Evolutionary conservation across 331 rosid genomes (phyloP).

Genomic region (Rhamnella rubrinervis): DNA sequence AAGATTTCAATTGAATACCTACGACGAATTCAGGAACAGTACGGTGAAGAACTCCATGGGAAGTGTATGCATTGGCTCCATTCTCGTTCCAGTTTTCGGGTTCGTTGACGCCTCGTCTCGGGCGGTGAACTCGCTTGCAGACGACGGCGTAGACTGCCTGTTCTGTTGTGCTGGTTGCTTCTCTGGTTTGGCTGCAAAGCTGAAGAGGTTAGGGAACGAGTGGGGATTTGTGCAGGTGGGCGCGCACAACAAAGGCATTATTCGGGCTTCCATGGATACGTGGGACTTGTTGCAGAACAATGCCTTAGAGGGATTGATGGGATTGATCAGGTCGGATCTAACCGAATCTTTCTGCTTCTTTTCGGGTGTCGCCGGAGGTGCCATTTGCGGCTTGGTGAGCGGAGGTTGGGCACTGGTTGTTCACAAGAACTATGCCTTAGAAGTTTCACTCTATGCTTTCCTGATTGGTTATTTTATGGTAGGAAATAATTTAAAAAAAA

Average conservation of each 20-base stretch:
- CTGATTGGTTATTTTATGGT: slow-evolving; percentile 83
- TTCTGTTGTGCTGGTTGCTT: slow-evolving; percentile 68
- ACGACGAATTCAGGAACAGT: slow-evolving; percentile 33
- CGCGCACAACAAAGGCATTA: slow-evolving; percentile 56
- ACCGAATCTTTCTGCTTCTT: slow-evolving; percentile 76
- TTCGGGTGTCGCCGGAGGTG: slow-evolving; percentile 59
- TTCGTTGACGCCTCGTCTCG: slow-evolving; percentile 54
- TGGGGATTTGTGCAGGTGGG: slow-evolving; percentile 88
- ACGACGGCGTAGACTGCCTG: slow-evolving; percentile 64
- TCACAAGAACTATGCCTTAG: slow-evolving; percentile 57
- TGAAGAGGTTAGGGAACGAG: slow-evolving; percentile 50
- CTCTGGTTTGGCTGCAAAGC: slow-evolving; percentile 50
- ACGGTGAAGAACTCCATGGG: slow-evolving; percentile 52
- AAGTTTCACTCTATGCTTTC: slow-evolving; percentile 56
- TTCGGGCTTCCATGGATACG: slow-evolving; percentile 62
- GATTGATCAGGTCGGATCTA: slow-evolving; percentile 60
- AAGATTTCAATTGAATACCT: slow-evolving; percentile 33
- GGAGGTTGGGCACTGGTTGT: slow-evolving; percentile 57
- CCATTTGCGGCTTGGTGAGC: slow-evolving; percentile 53
- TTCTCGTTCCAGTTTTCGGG: slow-evolving; percentile 43
- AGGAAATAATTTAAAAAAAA: slow-evolving; percentile 15
- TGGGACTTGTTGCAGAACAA: slow-evolving; percentile 55
- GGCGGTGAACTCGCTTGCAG: slow-evolving; percentile 45
- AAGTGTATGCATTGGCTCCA: slow-evolving; percentile 60
- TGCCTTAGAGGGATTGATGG: slow-evolving; percentile 45